phyloP scores from a whole-genome alignment of 2,329 filamentous ascomycete species.

The Monosporascus sp. region DNA sequence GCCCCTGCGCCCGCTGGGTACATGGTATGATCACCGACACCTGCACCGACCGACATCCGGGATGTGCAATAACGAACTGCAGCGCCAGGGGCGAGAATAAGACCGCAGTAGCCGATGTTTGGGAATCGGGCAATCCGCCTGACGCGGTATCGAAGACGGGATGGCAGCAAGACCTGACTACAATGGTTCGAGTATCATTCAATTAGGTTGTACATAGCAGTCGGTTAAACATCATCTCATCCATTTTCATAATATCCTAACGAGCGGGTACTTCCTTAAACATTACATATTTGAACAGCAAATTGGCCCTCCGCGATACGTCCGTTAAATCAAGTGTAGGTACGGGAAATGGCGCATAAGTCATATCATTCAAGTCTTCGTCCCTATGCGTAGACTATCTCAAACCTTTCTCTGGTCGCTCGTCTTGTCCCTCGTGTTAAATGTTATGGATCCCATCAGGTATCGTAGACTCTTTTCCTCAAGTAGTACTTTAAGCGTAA shows the following conservation, averaged over 20 bases:
- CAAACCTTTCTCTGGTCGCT: background rate
- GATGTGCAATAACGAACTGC: too few relatives aligned
- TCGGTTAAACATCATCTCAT: too few relatives aligned
- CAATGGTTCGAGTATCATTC: too few relatives aligned
- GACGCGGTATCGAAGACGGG: too few relatives aligned
- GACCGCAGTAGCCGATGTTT: too few relatives aligned
- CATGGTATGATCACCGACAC: too few relatives aligned
- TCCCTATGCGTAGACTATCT: background rate
- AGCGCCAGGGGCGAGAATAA: too few relatives aligned
- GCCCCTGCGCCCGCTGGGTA: too few relatives aligned
- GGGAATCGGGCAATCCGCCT: too few relatives aligned
- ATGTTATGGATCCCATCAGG: background rate
- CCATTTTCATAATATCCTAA: background rate
- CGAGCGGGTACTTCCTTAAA: background rate
- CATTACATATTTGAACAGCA: background rate
- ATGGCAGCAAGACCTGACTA: too few relatives aligned
- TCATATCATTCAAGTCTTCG: background rate
- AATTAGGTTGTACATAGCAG: too few relatives aligned
- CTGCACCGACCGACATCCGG: too few relatives aligned
- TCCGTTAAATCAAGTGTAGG: background rate
- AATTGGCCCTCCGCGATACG: background rate
- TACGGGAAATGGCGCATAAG: background rate
- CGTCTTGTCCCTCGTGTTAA: background rate
- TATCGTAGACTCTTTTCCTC: background rate
- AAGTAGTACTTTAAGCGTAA: slow-evolving; percentile 44